Percentiles rank a stretch among this genome's conserved stretches.
Evolutionary conservation across 2,329 filamentous ascomycete genomes (phyloP).

Genomic region (Cladophialophora immunda): DNA sequence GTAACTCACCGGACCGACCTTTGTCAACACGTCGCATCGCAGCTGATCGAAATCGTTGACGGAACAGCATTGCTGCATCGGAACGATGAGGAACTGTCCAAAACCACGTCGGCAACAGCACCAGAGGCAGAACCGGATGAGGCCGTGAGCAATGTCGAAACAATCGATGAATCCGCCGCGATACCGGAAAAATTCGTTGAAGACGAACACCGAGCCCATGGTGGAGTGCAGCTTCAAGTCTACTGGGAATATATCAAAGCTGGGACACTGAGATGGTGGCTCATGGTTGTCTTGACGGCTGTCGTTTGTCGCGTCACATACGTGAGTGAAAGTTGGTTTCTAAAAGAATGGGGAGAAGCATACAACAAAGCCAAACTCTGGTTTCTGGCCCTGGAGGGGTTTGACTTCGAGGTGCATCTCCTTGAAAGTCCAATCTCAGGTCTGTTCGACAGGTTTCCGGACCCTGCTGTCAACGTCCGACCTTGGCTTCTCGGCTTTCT

Average conservation of each 20-base stretch:
- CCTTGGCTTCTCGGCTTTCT: constrained; percentile 80
- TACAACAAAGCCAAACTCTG: constrained; percentile 59
- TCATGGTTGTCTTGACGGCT: constrained; percentile 66
- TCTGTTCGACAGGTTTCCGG: constrained; percentile 65
- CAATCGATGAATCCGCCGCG: constrained; percentile 54
- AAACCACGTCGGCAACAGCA: constrained; percentile 48
- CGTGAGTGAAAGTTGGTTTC: constrained; percentile 77
- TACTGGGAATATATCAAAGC: constrained; percentile 89
- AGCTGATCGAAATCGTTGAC: constrained; percentile 74
- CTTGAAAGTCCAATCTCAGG: constrained; percentile 43
- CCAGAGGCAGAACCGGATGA: constrained; percentile 45
- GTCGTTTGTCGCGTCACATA: constrained; percentile 69
- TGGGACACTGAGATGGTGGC: constrained; percentile 79
- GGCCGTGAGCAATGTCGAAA: constrained; percentile 35
- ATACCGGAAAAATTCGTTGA: constrained; percentile 79
- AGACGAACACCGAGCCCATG: constrained; percentile 77
- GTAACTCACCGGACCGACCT: constrained; percentile 75
- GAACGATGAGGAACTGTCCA: constrained; percentile 54
- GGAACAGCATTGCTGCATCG: constrained; percentile 61
- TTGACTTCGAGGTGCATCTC: constrained; percentile 30
- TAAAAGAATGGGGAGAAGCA: constrained; percentile 87
- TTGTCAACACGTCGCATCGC: constrained; percentile 74
- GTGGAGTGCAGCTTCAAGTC: constrained; percentile 76
- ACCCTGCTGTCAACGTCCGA: constrained; percentile 70
- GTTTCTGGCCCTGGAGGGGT: constrained; percentile 38